Conservation (phyloP, 352 stramenopile species). For the Globisporangium barbulae region DNA sequence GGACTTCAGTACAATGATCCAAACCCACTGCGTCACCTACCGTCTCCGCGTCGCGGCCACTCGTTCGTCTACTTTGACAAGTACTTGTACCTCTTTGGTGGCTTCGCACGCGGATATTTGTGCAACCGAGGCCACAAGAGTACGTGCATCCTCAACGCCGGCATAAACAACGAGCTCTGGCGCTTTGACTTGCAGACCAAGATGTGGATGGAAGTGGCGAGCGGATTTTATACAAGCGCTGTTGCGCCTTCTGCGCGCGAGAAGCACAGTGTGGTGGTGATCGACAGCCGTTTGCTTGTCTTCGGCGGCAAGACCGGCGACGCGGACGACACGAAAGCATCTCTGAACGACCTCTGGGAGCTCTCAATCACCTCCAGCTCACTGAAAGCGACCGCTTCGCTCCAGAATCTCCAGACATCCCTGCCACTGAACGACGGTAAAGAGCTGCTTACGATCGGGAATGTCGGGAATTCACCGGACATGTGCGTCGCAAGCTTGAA, state of each 20-base stretch:
- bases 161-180: slow-evolving; percentile 72
- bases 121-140: slow-evolving; percentile 48
- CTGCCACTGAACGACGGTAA: slow-evolving; percentile 45
- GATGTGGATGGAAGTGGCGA: slow-evolving; percentile 44
- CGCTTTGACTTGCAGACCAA: slow-evolving; percentile 49
- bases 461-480: slow-evolving; percentile 25
- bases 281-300: slow-evolving; percentile 46
- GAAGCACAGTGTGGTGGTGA: slow-evolving; percentile 53
- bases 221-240: slow-evolving; percentile 7
- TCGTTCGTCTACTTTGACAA: slow-evolving; percentile 45
- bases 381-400: slow-evolving; percentile 21
- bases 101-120: slow-evolving; percentile 48
- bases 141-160: slow-evolving; percentile 30
- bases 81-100: slow-evolving; percentile 66
- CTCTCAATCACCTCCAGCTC: slow-evolving; percentile 50
- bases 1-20: slow-evolving; percentile 30
- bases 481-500: slow-evolving; percentile 47
- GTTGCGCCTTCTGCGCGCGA: slow-evolving; percentile 34
- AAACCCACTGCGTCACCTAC: slow-evolving; percentile 28
- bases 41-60: slow-evolving; percentile 61
- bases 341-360: slow-evolving; percentile 64
- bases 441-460: slow-evolving; percentile 47
- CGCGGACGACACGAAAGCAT: slow-evolving; percentile 20
- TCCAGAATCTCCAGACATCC: slow-evolving; percentile 35
- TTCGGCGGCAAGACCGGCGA: slow-evolving; percentile 50